Evolutionary conservation across 1,284 basidiomycete genomes (phyloP), one percentile per base, ranked within the genome.

Genomic region (Golubevia pallescens): DNA sequence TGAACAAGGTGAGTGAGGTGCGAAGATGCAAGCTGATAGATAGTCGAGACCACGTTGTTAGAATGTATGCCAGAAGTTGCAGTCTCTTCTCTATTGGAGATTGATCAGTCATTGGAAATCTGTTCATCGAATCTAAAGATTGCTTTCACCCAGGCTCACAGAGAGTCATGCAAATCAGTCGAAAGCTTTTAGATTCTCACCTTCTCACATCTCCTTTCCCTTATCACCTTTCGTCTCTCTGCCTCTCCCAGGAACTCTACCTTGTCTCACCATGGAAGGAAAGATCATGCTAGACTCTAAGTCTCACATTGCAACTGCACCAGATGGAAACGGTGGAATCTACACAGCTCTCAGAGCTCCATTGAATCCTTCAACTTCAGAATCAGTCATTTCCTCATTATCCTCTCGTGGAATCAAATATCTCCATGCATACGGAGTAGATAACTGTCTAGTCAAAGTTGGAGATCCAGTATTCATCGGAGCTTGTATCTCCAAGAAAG

Each of bases 401-500:
- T 87, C 88, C 54, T 86, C 87, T 61, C 94, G 94, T 73, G 90
- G 91, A 57, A 88, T 98, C 80, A 89, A 91, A 68, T 97, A 95
- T 87, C 89, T 99, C 56, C 96, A 99, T 87, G 93, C 91, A 0
- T 98, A 97, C 88, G 92, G 96, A 78, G 96, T 99, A 77, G 97
- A 99, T 89, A 99, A 99, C 88, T 99, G 96, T 87, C 93, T 99
- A 71, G 97, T 98, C 76, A 91, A 92, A 72, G 94, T 99, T 65
- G 96, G 95, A 64, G 97, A 99, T 86, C 97, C 97, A 16, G 90
- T 94, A 84, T 99, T 99, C 89, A 87, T 99, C 76, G 97, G 97
- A 42, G 95, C 93, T 87, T 93, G 93, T 87, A 92, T 99, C 86
- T 87, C 89, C 68, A 93, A 93, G 77, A 88, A 91, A 68, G 92